Evolutionary conservation across 208 protist species (phyloP), one percentile per base, ranked within the genome.

Genomic region (Acanthamoeba quina): DNA sequence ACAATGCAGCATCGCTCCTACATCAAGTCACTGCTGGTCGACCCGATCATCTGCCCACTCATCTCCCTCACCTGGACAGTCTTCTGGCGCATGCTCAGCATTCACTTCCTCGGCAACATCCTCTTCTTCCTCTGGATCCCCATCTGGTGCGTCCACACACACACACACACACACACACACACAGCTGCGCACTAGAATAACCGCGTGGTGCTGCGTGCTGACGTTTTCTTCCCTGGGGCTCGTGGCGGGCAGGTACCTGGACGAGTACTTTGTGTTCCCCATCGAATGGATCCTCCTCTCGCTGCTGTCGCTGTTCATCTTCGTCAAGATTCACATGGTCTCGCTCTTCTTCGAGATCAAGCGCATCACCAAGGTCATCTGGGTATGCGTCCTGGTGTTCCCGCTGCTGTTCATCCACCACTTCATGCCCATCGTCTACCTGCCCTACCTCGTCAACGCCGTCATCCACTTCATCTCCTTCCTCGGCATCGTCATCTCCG

Each of bases 401-500:
- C 76, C 76, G 76, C 49, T 85, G 41, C 47, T 85, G n/a, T 85
- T 85, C 76, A 85, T 85, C 49, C 47, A 85, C 31, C 47, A 85
- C 76, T 85, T 6, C 76, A 60, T 85, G 76, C 76, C 76, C 41
- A 85, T 85, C 47, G 76, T 85, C 76, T 85, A 85, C 76, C 76
- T 85, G 26, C 76, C 76, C 47, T 37, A 85, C 26, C n/a, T 85
- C 10, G 76, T 85, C 47, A 85, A 85, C 49, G 76, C 76, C 49
- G 26, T 85, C 41, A 60, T 85, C 47, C 76, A 85, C 31, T 60
- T 85, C 76, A 85, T 85, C 19, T 85, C 76, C 76, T 85, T 85
- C 76, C 76, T 85, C 26, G 76, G 76, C n/a, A 85, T 85, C 76
- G 76, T 85, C 76, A 85, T 85, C 49, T 85, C 76, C 49, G 76